Evolutionary conservation across 768 basidiomycete genomes (phyloP).

Genomic region (Mycena alexandri): DNA sequence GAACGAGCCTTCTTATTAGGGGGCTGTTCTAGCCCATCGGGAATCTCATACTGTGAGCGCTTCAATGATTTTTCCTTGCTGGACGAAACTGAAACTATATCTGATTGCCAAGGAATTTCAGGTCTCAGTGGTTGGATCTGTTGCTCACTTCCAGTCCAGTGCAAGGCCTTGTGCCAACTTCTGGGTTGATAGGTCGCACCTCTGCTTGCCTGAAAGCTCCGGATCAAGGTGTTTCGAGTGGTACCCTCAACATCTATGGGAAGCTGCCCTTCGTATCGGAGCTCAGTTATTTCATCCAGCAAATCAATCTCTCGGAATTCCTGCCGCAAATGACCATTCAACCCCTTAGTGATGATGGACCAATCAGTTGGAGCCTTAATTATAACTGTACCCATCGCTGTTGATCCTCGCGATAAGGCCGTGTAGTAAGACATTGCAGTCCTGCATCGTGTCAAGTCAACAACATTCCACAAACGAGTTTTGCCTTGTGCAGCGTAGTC

Average conservation of each 20-base stretch:
- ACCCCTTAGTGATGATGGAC: neutral
- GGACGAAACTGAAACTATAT: too few species aligned
- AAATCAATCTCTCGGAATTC: constrained; percentile 5
- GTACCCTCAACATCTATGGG: too few species aligned
- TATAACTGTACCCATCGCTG: neutral
- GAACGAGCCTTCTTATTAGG: too few species aligned
- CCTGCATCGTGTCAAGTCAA: neutral
- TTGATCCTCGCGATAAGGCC: neutral
- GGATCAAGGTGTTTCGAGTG: neutral
- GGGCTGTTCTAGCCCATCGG: too few species aligned
- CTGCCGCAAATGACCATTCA: neutral
- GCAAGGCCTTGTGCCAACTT: too few species aligned
- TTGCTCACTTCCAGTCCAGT: too few species aligned
- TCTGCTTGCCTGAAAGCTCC: too few species aligned
- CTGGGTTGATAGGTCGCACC: too few species aligned
- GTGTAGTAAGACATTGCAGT: neutral
- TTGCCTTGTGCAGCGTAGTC: constrained; percentile 3
- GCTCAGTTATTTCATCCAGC: neutral
- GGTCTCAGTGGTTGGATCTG: too few species aligned
- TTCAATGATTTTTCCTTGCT: too few species aligned
- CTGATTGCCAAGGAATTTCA: too few species aligned
- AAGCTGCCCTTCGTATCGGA: neutral
- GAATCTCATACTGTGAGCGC: too few species aligned
- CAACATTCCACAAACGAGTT: neutral
- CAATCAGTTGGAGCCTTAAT: neutral